Conservation (phyloP, 2,329 filamentous ascomycete species). For the Xylaria sp. region DNA sequence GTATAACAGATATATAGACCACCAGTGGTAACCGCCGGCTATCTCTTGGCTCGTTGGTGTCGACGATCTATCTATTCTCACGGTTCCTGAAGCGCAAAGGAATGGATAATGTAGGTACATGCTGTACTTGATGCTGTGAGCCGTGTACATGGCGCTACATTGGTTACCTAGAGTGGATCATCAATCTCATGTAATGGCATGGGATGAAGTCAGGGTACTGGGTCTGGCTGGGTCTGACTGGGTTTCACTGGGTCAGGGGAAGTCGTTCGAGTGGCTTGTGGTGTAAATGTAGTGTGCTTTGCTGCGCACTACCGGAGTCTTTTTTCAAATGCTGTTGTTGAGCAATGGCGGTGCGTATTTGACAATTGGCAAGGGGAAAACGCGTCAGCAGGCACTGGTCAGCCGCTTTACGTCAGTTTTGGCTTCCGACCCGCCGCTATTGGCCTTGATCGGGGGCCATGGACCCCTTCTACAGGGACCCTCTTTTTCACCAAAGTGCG, state of each 20-base stretch:
- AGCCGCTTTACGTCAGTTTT: constrained; percentile 22
- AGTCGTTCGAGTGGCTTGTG: too few relatives aligned
- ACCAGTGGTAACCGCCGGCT: neutral
- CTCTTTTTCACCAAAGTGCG: neutral
- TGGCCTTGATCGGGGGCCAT: neutral
- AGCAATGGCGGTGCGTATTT: constrained; percentile 5
- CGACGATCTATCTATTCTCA: constrained; percentile 9
- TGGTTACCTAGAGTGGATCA: neutral
- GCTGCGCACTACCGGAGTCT: neutral
- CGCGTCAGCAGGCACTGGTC: constrained; percentile 18
- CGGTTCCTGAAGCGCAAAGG: neutral
- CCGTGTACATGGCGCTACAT: constrained; percentile 11
- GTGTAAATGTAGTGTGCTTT: neutral
- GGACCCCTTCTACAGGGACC: neutral
- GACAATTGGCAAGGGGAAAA: neutral
- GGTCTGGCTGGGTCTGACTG: too few relatives aligned
- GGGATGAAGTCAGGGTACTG: too few relatives aligned
- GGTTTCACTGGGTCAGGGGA: too few relatives aligned
- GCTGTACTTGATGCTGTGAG: constrained; percentile 12
- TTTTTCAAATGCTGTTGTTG: constrained; percentile 9
- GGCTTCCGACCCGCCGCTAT: constrained; percentile 11
- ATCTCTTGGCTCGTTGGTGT: constrained; percentile 3
- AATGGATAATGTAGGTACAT: neutral
- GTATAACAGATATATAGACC: neutral
- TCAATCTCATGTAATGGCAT: neutral